These are phyloP conservation scores for Cylindrotheca closterium DNA, from an alignment of 108 stramenopile genomes.

Conservation along the genomic window DNA sequence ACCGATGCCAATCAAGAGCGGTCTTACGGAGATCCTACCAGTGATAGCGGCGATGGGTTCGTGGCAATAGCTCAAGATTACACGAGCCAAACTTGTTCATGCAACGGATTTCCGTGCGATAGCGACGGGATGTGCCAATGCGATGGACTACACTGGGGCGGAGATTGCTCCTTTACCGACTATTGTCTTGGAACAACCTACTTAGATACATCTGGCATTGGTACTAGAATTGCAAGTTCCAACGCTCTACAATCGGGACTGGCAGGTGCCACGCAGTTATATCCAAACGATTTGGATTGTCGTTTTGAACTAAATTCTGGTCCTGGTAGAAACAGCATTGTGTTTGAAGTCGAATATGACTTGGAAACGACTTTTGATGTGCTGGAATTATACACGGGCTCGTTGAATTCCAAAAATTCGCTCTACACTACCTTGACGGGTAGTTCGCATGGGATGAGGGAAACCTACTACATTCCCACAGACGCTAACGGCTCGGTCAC, in stretches of 20 bases:
- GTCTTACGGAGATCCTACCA: neutral
- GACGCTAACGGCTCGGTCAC: constrained; percentile 1
- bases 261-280: neutral
- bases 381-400: constrained; percentile 1
- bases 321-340: neutral
- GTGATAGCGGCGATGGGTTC: constrained; percentile 9
- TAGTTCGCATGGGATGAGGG: neutral
- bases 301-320: neutral
- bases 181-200: constrained; percentile 2
- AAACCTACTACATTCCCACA: constrained; percentile 1
- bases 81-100: neutral
- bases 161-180: constrained; percentile 3
- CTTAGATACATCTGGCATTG: neutral
- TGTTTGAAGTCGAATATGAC: neutral
- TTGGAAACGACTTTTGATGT: constrained; percentile 9
- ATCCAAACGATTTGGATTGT: constrained; percentile 15
- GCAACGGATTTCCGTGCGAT: neutral
- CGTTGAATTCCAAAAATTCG: neutral
- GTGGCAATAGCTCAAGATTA: neutral
- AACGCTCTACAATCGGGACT: neutral
- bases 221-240: neutral
- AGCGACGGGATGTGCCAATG: constrained; percentile 3
- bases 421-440: neutral
- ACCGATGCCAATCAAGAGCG: constrained; percentile 7
- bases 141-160: neutral